Conservation (phyloP, 106 monocot genomes). For the Allium fistulosum region DNA sequence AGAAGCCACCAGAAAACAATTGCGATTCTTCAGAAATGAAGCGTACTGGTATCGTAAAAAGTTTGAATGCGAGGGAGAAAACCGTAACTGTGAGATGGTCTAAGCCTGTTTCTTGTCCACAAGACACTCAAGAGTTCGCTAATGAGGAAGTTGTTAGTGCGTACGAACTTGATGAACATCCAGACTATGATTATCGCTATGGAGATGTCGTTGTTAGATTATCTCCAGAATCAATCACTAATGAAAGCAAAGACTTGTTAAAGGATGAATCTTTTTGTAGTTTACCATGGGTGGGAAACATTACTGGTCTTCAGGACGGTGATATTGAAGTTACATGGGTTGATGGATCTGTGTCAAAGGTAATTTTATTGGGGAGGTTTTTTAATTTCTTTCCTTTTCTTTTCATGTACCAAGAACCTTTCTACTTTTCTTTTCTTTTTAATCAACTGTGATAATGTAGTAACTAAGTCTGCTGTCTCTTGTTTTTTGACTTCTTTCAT, state of each 20-base stretch:
- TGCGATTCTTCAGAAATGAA: slow-evolving; percentile 49
- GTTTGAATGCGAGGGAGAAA: slow-evolving; percentile 70
- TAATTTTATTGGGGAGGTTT: not conserved
- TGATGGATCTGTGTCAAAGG: slow-evolving; percentile 85
- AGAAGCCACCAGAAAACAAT: slow-evolving; percentile 58
- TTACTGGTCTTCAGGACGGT: slow-evolving; percentile 81
- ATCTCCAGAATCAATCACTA: slow-evolving; percentile 37
- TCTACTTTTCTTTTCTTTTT: not conserved
- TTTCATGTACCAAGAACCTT: not conserved
- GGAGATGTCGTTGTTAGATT: slow-evolving; percentile 95
- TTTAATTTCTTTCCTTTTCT: not conserved
- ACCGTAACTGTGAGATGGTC: slow-evolving; percentile 82
- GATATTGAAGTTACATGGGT: slow-evolving; percentile 96
- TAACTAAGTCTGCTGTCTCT: not conserved
- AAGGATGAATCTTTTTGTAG: slow-evolving; percentile 17
- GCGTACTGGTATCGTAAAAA: slow-evolving; percentile 74
- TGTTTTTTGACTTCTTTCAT: not conserved
- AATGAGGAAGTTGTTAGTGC: slow-evolving; percentile 81
- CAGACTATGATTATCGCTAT: slow-evolving; percentile 93
- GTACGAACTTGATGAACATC: slow-evolving; percentile 92
- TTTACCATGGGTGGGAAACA: slow-evolving; percentile 93
- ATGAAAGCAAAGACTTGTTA: slow-evolving; percentile 6
- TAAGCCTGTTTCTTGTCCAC: slow-evolving; percentile 52
- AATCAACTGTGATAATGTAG: not conserved
- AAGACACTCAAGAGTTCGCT: slow-evolving; percentile 54